Evolutionary conservation across 2,329 filamentous ascomycete species (phyloP).

Genomic region (Fusarium odoratissimum): DNA sequence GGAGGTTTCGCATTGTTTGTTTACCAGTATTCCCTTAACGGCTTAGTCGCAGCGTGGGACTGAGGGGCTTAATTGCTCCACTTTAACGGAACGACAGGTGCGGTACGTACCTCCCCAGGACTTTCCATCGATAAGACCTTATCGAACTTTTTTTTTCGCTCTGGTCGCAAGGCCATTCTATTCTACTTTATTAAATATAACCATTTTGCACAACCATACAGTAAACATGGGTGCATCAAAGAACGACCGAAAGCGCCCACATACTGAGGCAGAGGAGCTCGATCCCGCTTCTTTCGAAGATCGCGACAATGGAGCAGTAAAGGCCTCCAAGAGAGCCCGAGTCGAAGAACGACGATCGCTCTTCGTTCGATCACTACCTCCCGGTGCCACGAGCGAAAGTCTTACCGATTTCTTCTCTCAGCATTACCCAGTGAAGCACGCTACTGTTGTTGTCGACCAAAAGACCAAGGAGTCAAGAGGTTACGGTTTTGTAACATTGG

Average conservation of each 20-base stretch:
- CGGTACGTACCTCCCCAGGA: neutral
- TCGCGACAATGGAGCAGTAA: constrained; percentile 48
- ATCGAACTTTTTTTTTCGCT: constrained; percentile 28
- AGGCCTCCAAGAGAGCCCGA: constrained; percentile 64
- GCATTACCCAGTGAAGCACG: constrained; percentile 94
- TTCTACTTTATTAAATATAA: constrained; percentile 4
- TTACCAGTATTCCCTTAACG: constrained; percentile 49
- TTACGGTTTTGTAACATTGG: constrained; percentile 97
- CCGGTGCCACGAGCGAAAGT: constrained; percentile 80
- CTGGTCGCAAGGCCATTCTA: constrained; percentile 24
- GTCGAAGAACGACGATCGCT: constrained; percentile 76
- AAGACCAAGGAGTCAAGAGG: constrained; percentile 89
- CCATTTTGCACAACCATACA: neutral
- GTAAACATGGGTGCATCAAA: constrained; percentile 47
- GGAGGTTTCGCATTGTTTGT: constrained; percentile 38
- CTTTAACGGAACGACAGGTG: neutral
- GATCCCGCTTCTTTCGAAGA: constrained; percentile 47
- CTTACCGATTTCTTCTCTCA: constrained; percentile 93
- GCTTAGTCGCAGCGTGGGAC: constrained; percentile 40
- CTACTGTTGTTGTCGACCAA: constrained; percentile 88
- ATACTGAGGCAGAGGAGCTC: constrained; percentile 49
- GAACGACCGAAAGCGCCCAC: constrained; percentile 52
- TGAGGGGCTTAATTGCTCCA: constrained; percentile 10
- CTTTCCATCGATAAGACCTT: constrained; percentile 21
- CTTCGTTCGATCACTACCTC: constrained; percentile 89